phyloP scores from a whole-genome alignment of 148 eudicot species.

The Rhododendron molle region DNA sequence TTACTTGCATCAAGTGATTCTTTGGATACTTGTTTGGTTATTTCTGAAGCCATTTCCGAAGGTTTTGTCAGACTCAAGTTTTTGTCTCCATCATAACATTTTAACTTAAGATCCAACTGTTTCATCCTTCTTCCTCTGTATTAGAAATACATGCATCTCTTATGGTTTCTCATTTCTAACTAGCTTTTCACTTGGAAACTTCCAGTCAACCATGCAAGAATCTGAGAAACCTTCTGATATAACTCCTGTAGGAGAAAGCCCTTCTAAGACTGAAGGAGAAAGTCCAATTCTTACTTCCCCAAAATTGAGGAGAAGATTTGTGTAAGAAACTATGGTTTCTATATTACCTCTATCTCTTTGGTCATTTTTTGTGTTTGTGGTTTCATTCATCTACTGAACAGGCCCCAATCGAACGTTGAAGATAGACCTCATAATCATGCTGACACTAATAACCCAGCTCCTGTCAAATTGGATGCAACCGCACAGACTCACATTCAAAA shows the following conservation, averaged over 20 bases:
- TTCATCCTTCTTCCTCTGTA: background rate
- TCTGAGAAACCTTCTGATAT: conserved; percentile 35
- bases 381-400: conserved; percentile 21
- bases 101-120: background rate
- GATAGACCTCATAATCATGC: conserved; percentile 37
- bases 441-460: conserved; percentile 37
- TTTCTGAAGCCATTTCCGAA: background rate
- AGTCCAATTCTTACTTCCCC: conserved; percentile 33
- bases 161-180: background rate
- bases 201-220: conserved; percentile 20
- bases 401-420: conserved; percentile 40
- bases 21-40: background rate
- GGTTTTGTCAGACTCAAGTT: background rate
- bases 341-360: background rate
- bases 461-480: conserved; percentile 69
- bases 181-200: conserved; percentile 1
- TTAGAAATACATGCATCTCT: background rate
- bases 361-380: background rate
- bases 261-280: conserved; percentile 37
- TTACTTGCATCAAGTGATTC: background rate
- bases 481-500: conserved; percentile 66
- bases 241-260: conserved; percentile 32
- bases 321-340: conserved; percentile 38
- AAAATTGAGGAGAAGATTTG: conserved; percentile 74
- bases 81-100: background rate